These are phyloP conservation scores for Penicillium sp. DNA, from an alignment of 2,329 filamentous ascomycete genomes.

Conservation along the genomic window DNA sequence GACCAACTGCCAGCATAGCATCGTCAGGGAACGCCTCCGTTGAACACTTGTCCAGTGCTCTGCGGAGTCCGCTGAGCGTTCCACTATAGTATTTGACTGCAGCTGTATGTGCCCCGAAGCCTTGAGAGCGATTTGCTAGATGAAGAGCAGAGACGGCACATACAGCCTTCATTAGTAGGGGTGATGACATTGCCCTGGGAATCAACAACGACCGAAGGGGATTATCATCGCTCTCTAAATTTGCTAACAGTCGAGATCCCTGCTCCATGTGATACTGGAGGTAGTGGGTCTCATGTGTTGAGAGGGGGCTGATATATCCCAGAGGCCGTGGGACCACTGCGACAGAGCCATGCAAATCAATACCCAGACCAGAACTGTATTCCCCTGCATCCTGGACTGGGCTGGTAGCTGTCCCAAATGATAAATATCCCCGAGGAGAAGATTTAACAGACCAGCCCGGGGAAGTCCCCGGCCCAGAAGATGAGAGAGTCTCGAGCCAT, in stretches of 20 bases:
- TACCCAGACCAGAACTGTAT: not conserved
- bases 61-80: constrained; percentile 34
- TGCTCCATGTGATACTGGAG: constrained; percentile 39
- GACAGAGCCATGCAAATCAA: not conserved
- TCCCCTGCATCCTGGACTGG: not conserved
- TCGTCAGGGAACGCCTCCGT: constrained; percentile 28
- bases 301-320: constrained; percentile 27
- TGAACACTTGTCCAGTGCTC: constrained; percentile 20
- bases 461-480: constrained; percentile 7
- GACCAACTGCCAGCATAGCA: constrained; percentile 34
- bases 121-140: constrained; percentile 32
- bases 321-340: constrained; percentile 16
- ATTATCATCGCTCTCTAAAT: constrained; percentile 39
- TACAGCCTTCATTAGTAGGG: constrained; percentile 37
- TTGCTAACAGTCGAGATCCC: constrained; percentile 35
- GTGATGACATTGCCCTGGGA: constrained; percentile 37
- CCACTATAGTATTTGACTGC: constrained; percentile 35
- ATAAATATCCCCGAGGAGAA: constrained; percentile 2
- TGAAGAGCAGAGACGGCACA: constrained; percentile 41
- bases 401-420: not conserved
- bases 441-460: constrained; percentile 5
- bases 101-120: constrained; percentile 26
- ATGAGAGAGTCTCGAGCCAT: constrained; percentile 11
- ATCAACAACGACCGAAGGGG: constrained; percentile 37
- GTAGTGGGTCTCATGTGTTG: constrained; percentile 34